phyloP scores from a whole-genome alignment of 129 eudicot genomes.

The Gnaphalium uliginosum region DNA sequence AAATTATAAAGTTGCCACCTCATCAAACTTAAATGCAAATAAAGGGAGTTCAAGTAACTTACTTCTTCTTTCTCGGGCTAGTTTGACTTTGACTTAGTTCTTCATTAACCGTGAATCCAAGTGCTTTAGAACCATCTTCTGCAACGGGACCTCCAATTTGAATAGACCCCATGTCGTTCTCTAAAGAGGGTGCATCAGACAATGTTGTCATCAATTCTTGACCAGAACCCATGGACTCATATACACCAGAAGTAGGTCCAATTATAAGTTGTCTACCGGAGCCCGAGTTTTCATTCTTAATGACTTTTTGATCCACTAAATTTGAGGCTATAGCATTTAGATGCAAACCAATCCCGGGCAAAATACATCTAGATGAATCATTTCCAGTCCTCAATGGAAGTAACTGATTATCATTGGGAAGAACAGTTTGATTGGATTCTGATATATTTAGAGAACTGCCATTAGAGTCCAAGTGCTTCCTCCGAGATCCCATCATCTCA shows the following conservation, averaged over 20 bases:
- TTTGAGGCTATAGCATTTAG: slow-evolving; percentile 73
- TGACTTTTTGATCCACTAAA: slow-evolving; percentile 54
- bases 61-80: slow-evolving; percentile 93
- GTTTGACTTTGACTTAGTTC: slow-evolving; percentile 61
- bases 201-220: slow-evolving; percentile 39
- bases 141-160: slow-evolving; percentile 40
- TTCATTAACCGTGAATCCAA: slow-evolving; percentile 44
- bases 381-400: slow-evolving; percentile 42
- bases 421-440: slow-evolving; percentile 43
- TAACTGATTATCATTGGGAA: slow-evolving; percentile 38
- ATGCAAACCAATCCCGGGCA: slow-evolving; percentile 91
- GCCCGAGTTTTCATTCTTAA: slow-evolving; percentile 51
- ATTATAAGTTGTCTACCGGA: slow-evolving; percentile 38
- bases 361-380: slow-evolving; percentile 54
- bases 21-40: background rate
- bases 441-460: slow-evolving; percentile 40
- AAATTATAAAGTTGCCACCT: background rate
- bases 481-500: slow-evolving; percentile 75
- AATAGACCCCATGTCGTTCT: slow-evolving; percentile 36
- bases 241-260: slow-evolving; percentile 46
- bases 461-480: slow-evolving; percentile 48
- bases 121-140: slow-evolving; percentile 54
- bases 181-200: slow-evolving; percentile 40
- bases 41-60: slow-evolving; percentile 22
- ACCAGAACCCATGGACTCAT: slow-evolving; percentile 36